These are phyloP conservation scores for Penicillium verrucosum DNA, from an alignment of 2,329 filamentous ascomycete species.

Conservation along the genomic window DNA sequence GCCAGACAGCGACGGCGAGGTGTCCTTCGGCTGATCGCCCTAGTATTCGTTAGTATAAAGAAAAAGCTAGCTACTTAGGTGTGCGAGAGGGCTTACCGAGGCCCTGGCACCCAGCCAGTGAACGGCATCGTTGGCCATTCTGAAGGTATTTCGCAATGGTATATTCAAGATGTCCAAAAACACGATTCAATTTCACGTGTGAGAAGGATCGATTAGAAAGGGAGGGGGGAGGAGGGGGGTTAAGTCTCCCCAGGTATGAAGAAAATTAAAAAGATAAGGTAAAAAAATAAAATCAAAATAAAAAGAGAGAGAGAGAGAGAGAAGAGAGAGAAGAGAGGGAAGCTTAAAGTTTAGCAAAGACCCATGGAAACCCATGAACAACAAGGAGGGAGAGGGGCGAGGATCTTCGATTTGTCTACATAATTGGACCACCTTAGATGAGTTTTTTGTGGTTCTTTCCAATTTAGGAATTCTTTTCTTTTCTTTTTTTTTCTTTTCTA, in stretches of 20 bases:
- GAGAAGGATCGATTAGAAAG: background rate
- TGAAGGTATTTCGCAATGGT: background rate
- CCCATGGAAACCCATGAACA: background rate
- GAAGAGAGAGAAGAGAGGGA: conserved; percentile 8
- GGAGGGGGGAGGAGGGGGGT: background rate
- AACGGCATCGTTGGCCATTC: conserved; percentile 17
- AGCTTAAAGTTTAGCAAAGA: conserved; percentile 13
- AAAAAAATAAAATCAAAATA: background rate
- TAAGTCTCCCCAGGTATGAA: background rate
- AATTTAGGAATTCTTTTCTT: background rate
- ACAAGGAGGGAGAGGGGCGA: conserved; percentile 15
- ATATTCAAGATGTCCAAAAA: background rate
- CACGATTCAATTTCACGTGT: conserved; percentile 1
- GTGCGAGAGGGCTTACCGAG: background rate
- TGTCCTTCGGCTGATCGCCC: conserved; percentile 10
- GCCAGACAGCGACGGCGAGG: conserved; percentile 43
- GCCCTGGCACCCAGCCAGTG: conserved; percentile 17
- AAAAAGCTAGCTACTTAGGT: background rate
- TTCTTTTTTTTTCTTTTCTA: background rate
- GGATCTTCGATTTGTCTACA: conserved; percentile 20
- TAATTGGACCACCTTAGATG: conserved; percentile 10
- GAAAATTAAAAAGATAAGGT: background rate
- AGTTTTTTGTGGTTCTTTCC: background rate
- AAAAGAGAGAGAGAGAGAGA: conserved; percentile 8
- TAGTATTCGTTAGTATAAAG: conserved; percentile 2